phyloP scores from a whole-genome alignment of 2,329 filamentous ascomycete genomes.

The Catunica adiposa region DNA sequence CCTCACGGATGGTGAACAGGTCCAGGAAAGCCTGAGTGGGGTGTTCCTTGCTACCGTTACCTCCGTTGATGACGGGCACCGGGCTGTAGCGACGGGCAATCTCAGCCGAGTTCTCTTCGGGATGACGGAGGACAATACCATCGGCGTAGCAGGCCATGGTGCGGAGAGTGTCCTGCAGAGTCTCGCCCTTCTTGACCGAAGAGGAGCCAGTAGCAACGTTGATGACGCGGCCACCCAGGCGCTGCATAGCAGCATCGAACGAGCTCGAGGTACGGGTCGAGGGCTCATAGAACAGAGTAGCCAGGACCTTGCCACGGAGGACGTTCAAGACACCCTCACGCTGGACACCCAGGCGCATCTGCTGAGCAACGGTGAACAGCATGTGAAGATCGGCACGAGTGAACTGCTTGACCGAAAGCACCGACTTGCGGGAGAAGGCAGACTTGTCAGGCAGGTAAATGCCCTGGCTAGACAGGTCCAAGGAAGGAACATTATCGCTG shows the following conservation, averaged over 20 bases:
- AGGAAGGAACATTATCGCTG: conserved; percentile 10
- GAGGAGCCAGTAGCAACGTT: conserved; percentile 69
- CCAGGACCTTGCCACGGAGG: conserved; percentile 70
- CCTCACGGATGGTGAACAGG: conserved; percentile 95
- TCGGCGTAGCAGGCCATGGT: conserved; percentile 91
- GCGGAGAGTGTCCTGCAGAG: conserved; percentile 79
- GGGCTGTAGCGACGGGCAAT: conserved; percentile 73
- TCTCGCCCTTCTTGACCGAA: conserved; percentile 86
- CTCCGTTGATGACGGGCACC: conserved; percentile 91
- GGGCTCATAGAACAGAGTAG: conserved; percentile 93
- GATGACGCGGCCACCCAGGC: conserved; percentile 76
- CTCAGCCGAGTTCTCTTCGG: conserved; percentile 62
- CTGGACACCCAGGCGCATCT: conserved; percentile 92
- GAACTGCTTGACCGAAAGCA: conserved; percentile 86
- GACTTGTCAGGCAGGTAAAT: conserved; percentile 24
- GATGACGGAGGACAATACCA: conserved; percentile 89
- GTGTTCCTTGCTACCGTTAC: conserved; percentile 90
- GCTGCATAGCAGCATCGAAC: conserved; percentile 97
- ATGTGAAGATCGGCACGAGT: conserved; percentile 73
- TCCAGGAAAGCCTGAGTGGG: conserved; percentile 96
- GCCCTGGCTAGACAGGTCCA: conserved; percentile 7
- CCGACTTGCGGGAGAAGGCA: conserved; percentile 75
- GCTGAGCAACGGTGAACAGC: conserved; percentile 89
- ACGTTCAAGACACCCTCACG: conserved; percentile 78
- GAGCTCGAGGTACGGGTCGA: conserved; percentile 90